A percentile compares a stretch with the other conserved stretches of the same genome.
Evolutionary conservation across 805 yeast species (phyloP).

Genomic region (Scheffersomyces lignosus): DNA sequence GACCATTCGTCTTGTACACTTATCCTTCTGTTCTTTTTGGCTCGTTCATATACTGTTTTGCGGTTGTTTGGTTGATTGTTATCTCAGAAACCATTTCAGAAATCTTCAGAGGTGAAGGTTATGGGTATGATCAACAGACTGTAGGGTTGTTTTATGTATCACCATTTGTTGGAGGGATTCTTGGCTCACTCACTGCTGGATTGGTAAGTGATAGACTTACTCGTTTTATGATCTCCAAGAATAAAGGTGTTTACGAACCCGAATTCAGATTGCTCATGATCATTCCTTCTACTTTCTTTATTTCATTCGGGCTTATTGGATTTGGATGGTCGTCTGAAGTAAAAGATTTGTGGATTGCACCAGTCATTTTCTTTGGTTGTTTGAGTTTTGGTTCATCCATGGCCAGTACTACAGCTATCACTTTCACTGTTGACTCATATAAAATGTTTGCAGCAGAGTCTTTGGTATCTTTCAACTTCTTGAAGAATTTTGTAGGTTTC

Average conservation of each 20-base stretch:
- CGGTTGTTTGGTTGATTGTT: conserved; percentile 65
- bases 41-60: conserved; percentile 51
- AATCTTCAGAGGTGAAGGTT: conserved; percentile 47
- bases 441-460: conserved; percentile 59
- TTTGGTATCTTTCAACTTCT: conserved; percentile 54
- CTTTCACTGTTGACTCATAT: conserved; percentile 59
- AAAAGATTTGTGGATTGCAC: conserved; percentile 55
- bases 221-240: conserved; percentile 42
- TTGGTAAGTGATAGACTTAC: conserved; percentile 49
- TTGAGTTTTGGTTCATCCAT: conserved; percentile 61
- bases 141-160: conserved; percentile 56
- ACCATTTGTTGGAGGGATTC: conserved; percentile 57
- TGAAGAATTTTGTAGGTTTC: conserved; percentile 57
- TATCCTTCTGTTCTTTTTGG: conserved; percentile 57
- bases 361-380: conserved; percentile 55
- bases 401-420: conserved; percentile 62
- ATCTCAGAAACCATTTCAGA: conserved; percentile 56
- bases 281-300: conserved; percentile 43
- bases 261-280: conserved; percentile 59
- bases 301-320: conserved; percentile 57
- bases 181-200: conserved; percentile 59
- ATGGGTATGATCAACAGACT: conserved; percentile 44
- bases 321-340: conserved; percentile 59
- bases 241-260: conserved; percentile 61
- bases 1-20: conserved; percentile 52